phyloP scores from a whole-genome alignment of 78 protist genomes.

The Reticulomyxa filosa region DNA sequence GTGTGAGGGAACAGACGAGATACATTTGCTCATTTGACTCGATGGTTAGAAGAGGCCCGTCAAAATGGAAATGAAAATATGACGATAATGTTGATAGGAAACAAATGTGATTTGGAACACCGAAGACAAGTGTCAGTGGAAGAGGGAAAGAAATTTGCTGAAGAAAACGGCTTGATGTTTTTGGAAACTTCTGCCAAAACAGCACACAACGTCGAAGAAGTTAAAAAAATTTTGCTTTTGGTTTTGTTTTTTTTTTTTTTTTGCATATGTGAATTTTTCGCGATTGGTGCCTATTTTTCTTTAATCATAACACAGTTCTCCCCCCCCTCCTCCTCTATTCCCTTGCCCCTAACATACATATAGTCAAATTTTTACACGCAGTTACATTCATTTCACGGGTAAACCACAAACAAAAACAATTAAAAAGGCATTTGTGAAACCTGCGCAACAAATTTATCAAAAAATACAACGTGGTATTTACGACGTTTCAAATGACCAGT shows the following conservation, averaged over 20 bases:
- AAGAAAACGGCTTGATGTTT: conserved; percentile 66
- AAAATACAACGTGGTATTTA: conserved; percentile 45
- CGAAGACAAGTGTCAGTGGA: conserved; percentile 8
- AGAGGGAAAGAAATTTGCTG: conserved; percentile 3
- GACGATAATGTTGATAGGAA: conserved; percentile 87
- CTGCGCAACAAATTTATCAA: conserved; percentile 49
- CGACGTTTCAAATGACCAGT: conserved; percentile 25
- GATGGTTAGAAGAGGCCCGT: conserved; percentile 70
- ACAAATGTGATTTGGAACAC: conserved; percentile 73
- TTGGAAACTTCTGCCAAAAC: conserved; percentile 92
- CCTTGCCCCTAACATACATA: neutral
- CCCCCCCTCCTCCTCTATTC: neutral
- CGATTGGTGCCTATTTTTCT: too few species aligned
- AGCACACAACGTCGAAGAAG: conserved; percentile 82
- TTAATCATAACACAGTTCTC: neutral
- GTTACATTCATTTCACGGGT: conserved; percentile 19
- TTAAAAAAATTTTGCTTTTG: neutral
- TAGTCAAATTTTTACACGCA: neutral
- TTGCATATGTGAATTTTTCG: too few species aligned
- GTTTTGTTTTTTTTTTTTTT: too few species aligned
- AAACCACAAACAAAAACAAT: conserved; percentile 12
- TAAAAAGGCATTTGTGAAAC: conserved; percentile 16
- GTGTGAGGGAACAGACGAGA: conserved; percentile 52
- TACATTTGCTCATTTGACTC: conserved; percentile 73
- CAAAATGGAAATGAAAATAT: conserved; percentile 52